These are phyloP conservation scores for Porogramme epimiltina DNA, from an alignment of 1,284 basidiomycete genomes.

Conservation along the genomic window DNA sequence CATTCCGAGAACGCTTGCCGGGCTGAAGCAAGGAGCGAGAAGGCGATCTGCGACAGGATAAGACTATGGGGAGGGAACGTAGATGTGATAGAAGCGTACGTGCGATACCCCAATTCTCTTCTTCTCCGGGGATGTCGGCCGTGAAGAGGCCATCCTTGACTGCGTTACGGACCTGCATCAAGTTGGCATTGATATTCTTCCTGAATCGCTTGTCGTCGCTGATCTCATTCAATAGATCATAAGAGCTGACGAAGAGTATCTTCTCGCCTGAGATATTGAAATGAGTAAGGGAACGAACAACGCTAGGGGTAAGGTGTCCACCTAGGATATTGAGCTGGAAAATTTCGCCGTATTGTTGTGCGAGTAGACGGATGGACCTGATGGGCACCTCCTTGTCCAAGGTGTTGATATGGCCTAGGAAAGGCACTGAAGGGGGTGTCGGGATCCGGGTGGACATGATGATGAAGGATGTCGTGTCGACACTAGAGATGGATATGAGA, in stretches of 20 bases:
- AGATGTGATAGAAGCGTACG: too few relatives aligned
- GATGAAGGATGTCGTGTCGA: too few relatives aligned
- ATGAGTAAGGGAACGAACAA: too few relatives aligned
- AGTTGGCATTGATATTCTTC: constrained; percentile 37
- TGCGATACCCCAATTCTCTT: constrained; percentile 50
- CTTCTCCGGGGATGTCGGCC: constrained; percentile 29
- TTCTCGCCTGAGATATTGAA: constrained; percentile 14
- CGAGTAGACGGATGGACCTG: constrained; percentile 41
- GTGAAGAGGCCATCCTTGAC: constrained; percentile 49
- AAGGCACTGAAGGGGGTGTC: constrained; percentile 43
- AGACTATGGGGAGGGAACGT: too few relatives aligned
- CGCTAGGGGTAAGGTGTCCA: constrained; percentile 13
- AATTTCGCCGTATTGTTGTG: constrained; percentile 48
- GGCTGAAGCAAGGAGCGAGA: constrained; percentile 53
- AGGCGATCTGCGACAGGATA: constrained; percentile 40
- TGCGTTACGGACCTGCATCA: constrained; percentile 43
- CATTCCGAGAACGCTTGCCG: constrained; percentile 46
- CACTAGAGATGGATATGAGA: too few relatives aligned
- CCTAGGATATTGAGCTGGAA: constrained; percentile 43
- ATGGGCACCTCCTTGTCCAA: constrained; percentile 41
- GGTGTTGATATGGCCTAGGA: constrained; percentile 45
- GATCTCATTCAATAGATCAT: constrained; percentile 43
- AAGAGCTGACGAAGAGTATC: constrained; percentile 36
- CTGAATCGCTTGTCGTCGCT: constrained; percentile 48
- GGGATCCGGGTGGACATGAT: constrained; percentile 36